These are phyloP conservation scores for Davidsoniella virescens DNA, from an alignment of 2,329 filamentous ascomycete genomes.

Conservation along the genomic window DNA sequence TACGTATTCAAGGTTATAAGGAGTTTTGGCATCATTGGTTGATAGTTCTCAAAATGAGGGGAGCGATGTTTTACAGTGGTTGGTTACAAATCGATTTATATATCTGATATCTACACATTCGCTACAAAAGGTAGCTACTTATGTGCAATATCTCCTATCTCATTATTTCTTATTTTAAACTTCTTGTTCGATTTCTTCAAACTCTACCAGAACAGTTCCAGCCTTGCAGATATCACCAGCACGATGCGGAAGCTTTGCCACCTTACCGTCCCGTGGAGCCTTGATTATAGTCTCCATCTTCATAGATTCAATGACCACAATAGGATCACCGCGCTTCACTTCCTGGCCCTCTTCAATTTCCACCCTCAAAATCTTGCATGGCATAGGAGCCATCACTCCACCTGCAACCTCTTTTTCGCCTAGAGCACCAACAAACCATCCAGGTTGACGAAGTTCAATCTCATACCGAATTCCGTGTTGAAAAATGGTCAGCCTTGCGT, in stretches of 20 bases:
- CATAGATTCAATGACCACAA: slow-evolving; percentile 85
- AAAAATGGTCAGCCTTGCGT: slow-evolving; percentile 50
- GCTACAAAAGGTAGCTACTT: too few relatives aligned
- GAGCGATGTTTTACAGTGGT: too few relatives aligned
- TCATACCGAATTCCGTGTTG: slow-evolving; percentile 47
- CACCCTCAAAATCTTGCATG: slow-evolving; percentile 85
- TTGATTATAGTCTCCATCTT: slow-evolving; percentile 80
- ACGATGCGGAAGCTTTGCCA: slow-evolving; percentile 58
- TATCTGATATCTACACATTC: not conserved
- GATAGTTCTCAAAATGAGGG: too few relatives aligned
- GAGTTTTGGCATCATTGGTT: too few relatives aligned
- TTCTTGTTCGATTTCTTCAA: slow-evolving; percentile 33
- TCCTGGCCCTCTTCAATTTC: slow-evolving; percentile 67
- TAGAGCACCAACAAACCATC: slow-evolving; percentile 77
- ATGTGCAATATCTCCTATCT: not conserved
- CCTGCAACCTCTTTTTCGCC: slow-evolving; percentile 67
- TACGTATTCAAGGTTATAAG: not conserved
- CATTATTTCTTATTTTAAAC: not conserved
- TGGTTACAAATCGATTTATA: not conserved
- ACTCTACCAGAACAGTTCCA: slow-evolving; percentile 57
- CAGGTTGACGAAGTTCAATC: slow-evolving; percentile 41
- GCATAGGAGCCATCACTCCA: slow-evolving; percentile 86
- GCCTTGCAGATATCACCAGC: slow-evolving; percentile 68
- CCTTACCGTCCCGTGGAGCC: slow-evolving; percentile 54
- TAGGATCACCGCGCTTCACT: slow-evolving; percentile 70